These are phyloP conservation scores for Boechera divaricarpa DNA, from an alignment of 345 rosid species.

Conservation along the genomic window DNA sequence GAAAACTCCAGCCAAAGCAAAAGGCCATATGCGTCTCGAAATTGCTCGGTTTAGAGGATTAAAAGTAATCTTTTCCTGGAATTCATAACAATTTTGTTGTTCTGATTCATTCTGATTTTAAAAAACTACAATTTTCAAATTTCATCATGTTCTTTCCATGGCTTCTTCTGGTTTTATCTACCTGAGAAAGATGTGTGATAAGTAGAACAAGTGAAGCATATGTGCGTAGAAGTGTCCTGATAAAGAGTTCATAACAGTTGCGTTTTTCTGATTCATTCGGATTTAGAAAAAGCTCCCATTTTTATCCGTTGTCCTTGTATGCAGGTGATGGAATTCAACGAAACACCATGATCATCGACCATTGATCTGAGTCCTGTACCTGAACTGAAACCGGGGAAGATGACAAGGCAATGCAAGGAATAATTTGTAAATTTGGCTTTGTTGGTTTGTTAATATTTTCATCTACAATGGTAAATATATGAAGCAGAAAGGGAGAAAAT, in stretches of 20 bases:
- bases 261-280: background rate
- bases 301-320: conserved; percentile 6
- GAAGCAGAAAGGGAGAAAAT: conserved; percentile 38
- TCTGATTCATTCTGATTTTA: background rate
- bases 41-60: background rate
- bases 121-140: background rate
- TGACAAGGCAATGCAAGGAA: conserved; percentile 34
- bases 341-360: conserved; percentile 35
- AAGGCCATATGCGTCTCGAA: background rate
- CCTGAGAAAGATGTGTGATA: conserved; percentile 15
- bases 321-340: conserved; percentile 50
- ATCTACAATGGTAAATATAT: conserved; percentile 42
- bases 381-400: conserved; percentile 40
- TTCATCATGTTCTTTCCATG: conserved; percentile 1
- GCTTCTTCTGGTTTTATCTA: conserved; percentile 19
- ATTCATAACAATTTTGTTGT: background rate
- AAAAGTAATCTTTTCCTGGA: background rate
- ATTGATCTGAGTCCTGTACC: conserved; percentile 27
- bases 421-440: conserved; percentile 34
- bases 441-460: conserved; percentile 44
- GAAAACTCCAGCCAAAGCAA: background rate
- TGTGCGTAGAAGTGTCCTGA: background rate
- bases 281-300: background rate
- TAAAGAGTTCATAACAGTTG: background rate
- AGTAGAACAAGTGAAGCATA: conserved; percentile 12